Base-by-base conservation (phyloP, 2,329 filamentous ascomycete genomes). In the Trichoderma gracile region DNA sequence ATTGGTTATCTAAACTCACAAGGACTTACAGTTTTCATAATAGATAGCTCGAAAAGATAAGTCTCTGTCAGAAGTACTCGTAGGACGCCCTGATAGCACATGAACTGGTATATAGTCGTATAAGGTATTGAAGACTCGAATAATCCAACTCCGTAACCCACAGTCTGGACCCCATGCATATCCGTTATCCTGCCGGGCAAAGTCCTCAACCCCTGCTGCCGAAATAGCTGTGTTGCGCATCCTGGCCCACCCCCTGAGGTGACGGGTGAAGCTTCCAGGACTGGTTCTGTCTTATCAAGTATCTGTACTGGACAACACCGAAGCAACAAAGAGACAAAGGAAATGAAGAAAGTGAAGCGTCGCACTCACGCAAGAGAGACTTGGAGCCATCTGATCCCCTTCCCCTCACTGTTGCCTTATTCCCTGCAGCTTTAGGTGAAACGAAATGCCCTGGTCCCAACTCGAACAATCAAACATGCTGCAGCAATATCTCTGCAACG, bases 111-210 rank as follows among this genome's bases (percentile, higher is more conserved):
- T 14, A 38, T 52, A 19, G 21, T 56, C 47, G 25, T 45, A 23
- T n/a, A 38, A 38, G 33, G 33, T 38, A 23, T 61, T 38, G 40
- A n/a, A 53, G 58, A 54, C 9, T 45, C 50, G 17, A 54, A 60
- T 55, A 17, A 55, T 54, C 58, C 27, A 65, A 65, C 42, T 59
- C 63, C 63, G 19, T 53, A 55, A 54, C 40, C 49, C 63, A 60
- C 42, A 53, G 42, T 54, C 55, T 65, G 53, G 50, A 55, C 45
- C 64, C 47, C 43, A 70, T 71, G 58, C 69, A 71, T 71, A 67
- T 66, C 67, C 67, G 68, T 70, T 66, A 38, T 64, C 67, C 70
- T 70, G 67, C 67, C 70, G 65, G 54, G 30, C 50, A 55, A 19
- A 66, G 67, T 62, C 63, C 60, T 19, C 19, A 46, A 61, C 56